Conservation (phyloP, 306 rosid species). For the Inga oerstediana region DNA sequence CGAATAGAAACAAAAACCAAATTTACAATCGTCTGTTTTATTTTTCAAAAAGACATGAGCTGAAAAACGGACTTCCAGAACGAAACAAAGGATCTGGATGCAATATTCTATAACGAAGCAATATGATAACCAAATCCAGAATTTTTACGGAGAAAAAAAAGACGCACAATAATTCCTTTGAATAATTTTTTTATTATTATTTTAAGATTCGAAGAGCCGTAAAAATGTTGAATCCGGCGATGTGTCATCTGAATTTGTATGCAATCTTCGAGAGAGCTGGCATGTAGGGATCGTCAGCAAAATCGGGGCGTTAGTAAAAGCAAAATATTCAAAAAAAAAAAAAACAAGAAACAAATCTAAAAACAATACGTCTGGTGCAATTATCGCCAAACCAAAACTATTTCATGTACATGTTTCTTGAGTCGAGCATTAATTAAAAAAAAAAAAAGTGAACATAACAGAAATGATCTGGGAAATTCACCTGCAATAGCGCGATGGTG, state of each 20-base stretch:
- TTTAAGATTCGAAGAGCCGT: background rate
- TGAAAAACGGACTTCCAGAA: background rate
- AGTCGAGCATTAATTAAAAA: background rate
- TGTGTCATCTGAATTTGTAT: background rate
- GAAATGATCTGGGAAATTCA: background rate
- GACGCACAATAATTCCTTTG: background rate
- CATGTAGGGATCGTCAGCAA: background rate
- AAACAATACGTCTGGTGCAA: constrained; percentile 15
- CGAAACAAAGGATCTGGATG: background rate
- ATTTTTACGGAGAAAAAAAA: background rate
- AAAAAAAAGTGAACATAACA: background rate
- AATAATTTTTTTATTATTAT: background rate
- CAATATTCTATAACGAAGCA: background rate
- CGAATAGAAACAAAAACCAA: background rate
- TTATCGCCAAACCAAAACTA: background rate
- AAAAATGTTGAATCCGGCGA: background rate
- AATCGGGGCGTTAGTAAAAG: background rate
- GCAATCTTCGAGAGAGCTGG: background rate
- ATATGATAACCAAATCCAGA: background rate
- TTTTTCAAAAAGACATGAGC: background rate
- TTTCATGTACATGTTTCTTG: background rate
- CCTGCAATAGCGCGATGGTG: background rate
- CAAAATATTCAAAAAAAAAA: constrained; percentile 3
- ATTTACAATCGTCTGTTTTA: background rate
- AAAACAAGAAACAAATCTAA: background rate